Base-by-base conservation (phyloP, 495 filamentous ascomycete genomes). In the Annulohypoxylon bovei region DNA sequence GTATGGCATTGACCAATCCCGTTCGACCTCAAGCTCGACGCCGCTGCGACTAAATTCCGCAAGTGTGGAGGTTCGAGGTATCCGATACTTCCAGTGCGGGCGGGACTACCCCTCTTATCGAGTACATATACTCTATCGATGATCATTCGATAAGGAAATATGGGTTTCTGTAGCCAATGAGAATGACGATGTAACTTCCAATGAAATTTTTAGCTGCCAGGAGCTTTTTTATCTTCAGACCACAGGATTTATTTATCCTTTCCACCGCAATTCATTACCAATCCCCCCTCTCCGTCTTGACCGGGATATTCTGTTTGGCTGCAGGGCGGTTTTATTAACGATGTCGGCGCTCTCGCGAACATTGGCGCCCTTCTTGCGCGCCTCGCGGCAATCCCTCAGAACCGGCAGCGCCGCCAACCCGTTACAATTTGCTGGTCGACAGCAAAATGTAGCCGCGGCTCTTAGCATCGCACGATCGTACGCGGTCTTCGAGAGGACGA, bases 401-500 rank as follows among this genome's bases (percentile, higher is more conserved):
- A 84, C 86, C 69, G 85, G 86, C 68, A 85, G 82, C 75, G 82
- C 87, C 77, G 67, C 67, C 62, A 92, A 89, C 80, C 91, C 90
- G 30, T 82, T 92, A 60, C 87, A 88, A 76, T 81, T 82, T 77
- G 84, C 81, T 81, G 78, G 78, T 80, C 80, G 83, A 81, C 77
- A 82, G 79, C 88, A 91, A 81, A 88, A 89, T 77, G 86, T 92
- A 65, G 86, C 86, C 68, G 84, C 84, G 68, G 85, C 90, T 75
- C 85, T 88, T 77, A 89, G 90, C 82, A 82, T 88, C 79, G 85
- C 83, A 72, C 86, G 92, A 75, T 86, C 88, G 72, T 89, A 95
- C 76, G 94, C 75, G 1, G 90, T 88, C 71, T 99, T 91, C 79
- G 88, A 97, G 87, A 89, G 95, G 69, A 91, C 85, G 78, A 99